Evolutionary conservation across 768 basidiomycete species (phyloP).

Genomic region (Russula brevipes): DNA sequence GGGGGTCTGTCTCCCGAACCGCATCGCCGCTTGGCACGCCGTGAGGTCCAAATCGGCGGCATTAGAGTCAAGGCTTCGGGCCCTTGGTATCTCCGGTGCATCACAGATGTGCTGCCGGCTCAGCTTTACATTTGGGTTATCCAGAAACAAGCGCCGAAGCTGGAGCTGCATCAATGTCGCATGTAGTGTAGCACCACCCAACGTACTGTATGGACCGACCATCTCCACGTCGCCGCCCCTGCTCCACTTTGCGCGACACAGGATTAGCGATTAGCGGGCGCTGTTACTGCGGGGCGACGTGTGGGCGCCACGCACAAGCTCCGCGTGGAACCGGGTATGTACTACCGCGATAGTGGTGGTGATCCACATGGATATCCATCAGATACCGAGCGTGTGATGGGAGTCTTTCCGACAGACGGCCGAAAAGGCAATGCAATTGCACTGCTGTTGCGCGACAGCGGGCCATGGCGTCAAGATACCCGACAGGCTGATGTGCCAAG

Average conservation of each 20-base stretch:
- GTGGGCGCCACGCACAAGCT: background rate
- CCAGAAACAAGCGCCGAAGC: background rate
- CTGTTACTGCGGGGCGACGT: background rate
- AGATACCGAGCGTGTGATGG: background rate
- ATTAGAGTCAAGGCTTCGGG: background rate
- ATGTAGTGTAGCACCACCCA: background rate
- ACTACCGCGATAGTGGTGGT: background rate
- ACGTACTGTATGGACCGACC: background rate
- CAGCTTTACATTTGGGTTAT: background rate
- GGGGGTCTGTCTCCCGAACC: background rate
- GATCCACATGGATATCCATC: background rate
- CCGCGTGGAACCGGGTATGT: background rate
- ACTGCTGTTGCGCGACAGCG: background rate
- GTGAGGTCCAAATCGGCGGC: constrained; percentile 1
- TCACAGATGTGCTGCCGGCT: background rate
- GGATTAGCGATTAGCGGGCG: background rate
- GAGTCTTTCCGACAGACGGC: background rate
- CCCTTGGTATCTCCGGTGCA: background rate
- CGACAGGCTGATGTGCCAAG: background rate
- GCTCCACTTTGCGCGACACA: background rate
- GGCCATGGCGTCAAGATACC: background rate
- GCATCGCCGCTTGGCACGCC: background rate
- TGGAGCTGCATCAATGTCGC: background rate
- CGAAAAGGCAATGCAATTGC: background rate
- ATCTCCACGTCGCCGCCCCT: background rate